Conservation (phyloP, 257 asterid genomes). For the Ophiorrhiza pumila region DNA sequence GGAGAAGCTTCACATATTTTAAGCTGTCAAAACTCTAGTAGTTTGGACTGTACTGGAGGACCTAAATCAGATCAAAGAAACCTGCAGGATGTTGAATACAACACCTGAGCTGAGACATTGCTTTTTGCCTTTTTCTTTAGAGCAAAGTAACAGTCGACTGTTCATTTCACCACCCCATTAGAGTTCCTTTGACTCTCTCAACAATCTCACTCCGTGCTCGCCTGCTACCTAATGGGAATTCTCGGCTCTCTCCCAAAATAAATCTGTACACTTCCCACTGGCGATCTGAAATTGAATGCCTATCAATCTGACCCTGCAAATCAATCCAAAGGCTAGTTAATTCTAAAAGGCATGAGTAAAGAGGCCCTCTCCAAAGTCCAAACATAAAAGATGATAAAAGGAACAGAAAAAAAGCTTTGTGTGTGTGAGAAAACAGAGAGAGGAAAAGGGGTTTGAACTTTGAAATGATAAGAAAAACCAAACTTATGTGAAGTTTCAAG, state of each 20-base stretch:
- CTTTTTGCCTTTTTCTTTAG: too few species aligned
- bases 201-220: conserved; percentile 33
- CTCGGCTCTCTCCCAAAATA: conserved; percentile 40
- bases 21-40: background rate
- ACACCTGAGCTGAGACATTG: too few species aligned
- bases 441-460: too few species aligned
- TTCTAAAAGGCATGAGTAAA: background rate
- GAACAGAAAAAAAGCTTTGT: background rate
- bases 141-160: too few species aligned
- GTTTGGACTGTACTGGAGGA: too few species aligned
- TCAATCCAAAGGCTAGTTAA: conserved; percentile 4
- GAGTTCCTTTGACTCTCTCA: conserved; percentile 35
- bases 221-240: conserved; percentile 35
- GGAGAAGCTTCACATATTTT: background rate
- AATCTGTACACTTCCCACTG: conserved; percentile 56
- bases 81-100: background rate
- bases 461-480: background rate
- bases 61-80: background rate
- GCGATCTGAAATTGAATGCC: conserved; percentile 42
- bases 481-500: background rate
- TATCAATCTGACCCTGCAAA: conserved; percentile 46
- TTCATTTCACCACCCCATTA: conserved; percentile 44
- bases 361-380: background rate
- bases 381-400: background rate
- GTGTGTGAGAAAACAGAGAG: too few species aligned